These are phyloP conservation scores for Citrus maxima DNA, from an alignment of 345 rosid species.

Conservation along the genomic window DNA sequence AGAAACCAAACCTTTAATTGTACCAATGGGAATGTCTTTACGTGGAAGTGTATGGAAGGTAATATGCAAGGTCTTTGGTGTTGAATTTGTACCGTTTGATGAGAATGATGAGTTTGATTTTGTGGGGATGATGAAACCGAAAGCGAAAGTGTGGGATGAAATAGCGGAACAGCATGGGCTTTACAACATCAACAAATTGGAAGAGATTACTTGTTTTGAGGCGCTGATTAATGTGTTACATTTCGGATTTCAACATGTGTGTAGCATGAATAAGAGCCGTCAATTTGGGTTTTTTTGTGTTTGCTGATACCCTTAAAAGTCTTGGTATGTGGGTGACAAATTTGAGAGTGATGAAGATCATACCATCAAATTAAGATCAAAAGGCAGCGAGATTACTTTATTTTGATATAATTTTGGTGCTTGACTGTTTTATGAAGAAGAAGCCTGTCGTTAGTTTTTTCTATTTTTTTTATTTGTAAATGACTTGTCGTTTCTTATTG, in stretches of 20 bases:
- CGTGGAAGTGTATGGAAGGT: slow-evolving; percentile 33
- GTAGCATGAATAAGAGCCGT: slow-evolving; percentile 42
- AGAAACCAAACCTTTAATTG: slow-evolving; percentile 34
- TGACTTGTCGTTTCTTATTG: not conserved
- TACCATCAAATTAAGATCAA: slow-evolving; percentile 13
- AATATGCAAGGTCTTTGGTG: slow-evolving; percentile 14
- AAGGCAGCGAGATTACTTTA: too few species aligned
- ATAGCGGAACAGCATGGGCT: slow-evolving; percentile 33
- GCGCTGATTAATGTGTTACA: slow-evolving; percentile 16
- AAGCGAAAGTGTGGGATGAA: slow-evolving; percentile 31
- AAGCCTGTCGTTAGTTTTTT: not conserved
- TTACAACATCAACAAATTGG: not conserved
- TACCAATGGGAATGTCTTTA: slow-evolving; percentile 33
- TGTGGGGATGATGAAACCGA: slow-evolving; percentile 17
- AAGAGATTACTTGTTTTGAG: slow-evolving; percentile 28
- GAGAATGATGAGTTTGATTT: slow-evolving; percentile 28
- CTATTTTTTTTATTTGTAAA: too few species aligned
- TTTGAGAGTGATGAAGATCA: slow-evolving; percentile 34
- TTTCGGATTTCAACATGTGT: slow-evolving; percentile 36
- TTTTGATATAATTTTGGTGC: not conserved
- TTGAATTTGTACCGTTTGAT: slow-evolving; percentile 28
- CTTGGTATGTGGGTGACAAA: slow-evolving; percentile 25
- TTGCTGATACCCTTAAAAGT: slow-evolving; percentile 22
- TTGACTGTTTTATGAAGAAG: not conserved
- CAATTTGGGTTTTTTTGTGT: slow-evolving; percentile 33